A percentile compares a stretch with the other conserved stretches of the same genome.
phyloP scores from a whole-genome alignment of 176 grass and related monocot genomes.

The Cenchrus americanus region DNA sequence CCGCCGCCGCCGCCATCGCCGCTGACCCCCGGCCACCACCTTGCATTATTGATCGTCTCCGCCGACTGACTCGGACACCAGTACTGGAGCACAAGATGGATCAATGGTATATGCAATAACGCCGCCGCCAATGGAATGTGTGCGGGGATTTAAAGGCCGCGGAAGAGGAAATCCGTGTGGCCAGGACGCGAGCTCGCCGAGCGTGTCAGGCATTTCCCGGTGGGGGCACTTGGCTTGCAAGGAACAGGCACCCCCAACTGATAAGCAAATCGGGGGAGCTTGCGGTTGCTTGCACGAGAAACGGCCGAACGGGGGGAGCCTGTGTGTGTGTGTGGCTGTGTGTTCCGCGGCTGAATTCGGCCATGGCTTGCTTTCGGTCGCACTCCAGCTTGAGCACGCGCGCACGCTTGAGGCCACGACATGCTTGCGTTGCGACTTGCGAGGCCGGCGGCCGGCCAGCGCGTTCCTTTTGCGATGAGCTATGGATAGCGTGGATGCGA shows the following conservation, averaged over 20 bases:
- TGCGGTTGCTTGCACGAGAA: constrained; percentile 37
- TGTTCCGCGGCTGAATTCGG: background rate
- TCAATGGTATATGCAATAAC: background rate
- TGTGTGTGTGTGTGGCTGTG: background rate
- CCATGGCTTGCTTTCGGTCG: constrained; percentile 12
- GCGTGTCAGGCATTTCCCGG: constrained; percentile 15
- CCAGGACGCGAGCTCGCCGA: background rate
- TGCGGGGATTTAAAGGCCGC: constrained; percentile 28
- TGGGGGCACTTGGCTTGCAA: constrained; percentile 55
- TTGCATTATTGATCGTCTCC: background rate
- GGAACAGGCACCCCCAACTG: constrained; percentile 36
- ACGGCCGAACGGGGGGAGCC: constrained; percentile 11
- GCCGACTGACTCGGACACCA: no score
- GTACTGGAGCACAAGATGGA: background rate
- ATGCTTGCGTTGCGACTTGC: background rate
- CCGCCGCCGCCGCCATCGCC: background rate
- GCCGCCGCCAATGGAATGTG: background rate
- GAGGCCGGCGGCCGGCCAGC: background rate
- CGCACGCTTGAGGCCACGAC: background rate
- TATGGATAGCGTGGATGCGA: background rate
- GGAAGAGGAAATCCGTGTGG: background rate
- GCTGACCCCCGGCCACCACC: background rate
- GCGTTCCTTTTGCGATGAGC: background rate
- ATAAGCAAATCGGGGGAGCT: constrained; percentile 33
- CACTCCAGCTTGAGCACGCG: background rate